Conservation (phyloP, 495 filamentous ascomycete species). For the Xylaria sp. region DNA sequence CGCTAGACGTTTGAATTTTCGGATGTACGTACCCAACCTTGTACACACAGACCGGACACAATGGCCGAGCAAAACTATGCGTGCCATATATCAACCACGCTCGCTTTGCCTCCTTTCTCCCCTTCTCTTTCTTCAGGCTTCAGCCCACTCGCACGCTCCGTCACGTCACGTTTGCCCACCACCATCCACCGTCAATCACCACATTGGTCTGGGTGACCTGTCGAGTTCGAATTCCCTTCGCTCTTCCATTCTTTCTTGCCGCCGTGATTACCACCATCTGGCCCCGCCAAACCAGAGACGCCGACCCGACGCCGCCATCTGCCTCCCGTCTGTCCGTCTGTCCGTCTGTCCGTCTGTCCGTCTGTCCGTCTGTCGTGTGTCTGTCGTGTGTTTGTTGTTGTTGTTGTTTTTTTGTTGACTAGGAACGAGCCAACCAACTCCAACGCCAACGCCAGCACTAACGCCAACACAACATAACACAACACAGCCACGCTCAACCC, state of each 20-base stretch:
- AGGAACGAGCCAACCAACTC: too few species aligned
- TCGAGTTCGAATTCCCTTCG: conserved; percentile 43
- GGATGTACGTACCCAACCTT: neutral
- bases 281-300: conserved; percentile 15
- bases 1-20: conserved; percentile 22
- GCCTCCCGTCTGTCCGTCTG: too few species aligned
- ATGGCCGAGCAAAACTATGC: conserved; percentile 1
- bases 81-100: neutral
- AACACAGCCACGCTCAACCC: neutral
- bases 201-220: conserved; percentile 45
- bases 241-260: conserved; percentile 42
- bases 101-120: conserved; percentile 44
- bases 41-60: neutral
- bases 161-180: conserved; percentile 41
- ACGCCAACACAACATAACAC: neutral
- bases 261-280: conserved; percentile 16
- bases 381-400: too few species aligned
- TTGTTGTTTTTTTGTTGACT: too few species aligned
- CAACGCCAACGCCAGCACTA: neutral
- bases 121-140: conserved; percentile 40
- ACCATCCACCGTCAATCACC: conserved; percentile 46
- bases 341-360: too few species aligned
- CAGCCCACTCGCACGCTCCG: conserved; percentile 44
- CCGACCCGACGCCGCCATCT: too few species aligned
- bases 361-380: too few species aligned